Evolutionary conservation across 2,329 filamentous ascomycete species (phyloP).

Genomic region (Sporothrix euskadiensis): DNA sequence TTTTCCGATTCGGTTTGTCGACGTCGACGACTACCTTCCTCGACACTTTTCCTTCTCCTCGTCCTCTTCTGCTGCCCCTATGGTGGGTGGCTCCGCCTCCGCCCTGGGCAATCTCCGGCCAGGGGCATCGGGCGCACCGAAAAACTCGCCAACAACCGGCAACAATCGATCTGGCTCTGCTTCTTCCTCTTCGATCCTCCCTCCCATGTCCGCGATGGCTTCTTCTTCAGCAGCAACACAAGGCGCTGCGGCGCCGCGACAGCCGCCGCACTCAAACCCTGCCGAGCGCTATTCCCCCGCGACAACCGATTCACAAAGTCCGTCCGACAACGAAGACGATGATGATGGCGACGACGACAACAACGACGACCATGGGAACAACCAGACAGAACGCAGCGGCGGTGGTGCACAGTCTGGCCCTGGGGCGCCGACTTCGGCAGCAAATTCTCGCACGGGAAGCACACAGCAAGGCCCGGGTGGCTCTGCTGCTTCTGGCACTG

Average conservation of each 20-base stretch:
- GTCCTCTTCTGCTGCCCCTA: background rate
- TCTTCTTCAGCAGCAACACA: background rate
- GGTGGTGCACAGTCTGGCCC: background rate
- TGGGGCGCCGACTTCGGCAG: background rate
- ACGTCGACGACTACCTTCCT: background rate
- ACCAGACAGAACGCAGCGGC: background rate
- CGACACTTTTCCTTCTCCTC: background rate
- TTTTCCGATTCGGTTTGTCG: background rate
- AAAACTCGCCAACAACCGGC: background rate
- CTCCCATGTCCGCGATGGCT: background rate
- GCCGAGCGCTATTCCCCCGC: constrained; percentile 22
- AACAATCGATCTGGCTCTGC: background rate
- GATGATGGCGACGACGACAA: constrained; percentile 9
- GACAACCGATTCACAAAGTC: constrained; percentile 24
- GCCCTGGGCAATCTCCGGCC: constrained; percentile 29
- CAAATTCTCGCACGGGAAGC: background rate
- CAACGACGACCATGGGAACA: background rate
- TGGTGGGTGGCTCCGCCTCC: constrained; percentile 23
- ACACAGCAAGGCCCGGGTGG: background rate
- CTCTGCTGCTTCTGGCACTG: background rate
- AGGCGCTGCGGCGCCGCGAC: background rate
- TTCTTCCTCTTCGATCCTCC: background rate
- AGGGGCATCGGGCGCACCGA: constrained; percentile 18
- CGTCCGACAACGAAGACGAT: constrained; percentile 35
- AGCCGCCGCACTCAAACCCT: constrained; percentile 11